Evolutionary conservation across 345 rosid species (phyloP).

Genomic region (Xanthoceras sorbifolium): DNA sequence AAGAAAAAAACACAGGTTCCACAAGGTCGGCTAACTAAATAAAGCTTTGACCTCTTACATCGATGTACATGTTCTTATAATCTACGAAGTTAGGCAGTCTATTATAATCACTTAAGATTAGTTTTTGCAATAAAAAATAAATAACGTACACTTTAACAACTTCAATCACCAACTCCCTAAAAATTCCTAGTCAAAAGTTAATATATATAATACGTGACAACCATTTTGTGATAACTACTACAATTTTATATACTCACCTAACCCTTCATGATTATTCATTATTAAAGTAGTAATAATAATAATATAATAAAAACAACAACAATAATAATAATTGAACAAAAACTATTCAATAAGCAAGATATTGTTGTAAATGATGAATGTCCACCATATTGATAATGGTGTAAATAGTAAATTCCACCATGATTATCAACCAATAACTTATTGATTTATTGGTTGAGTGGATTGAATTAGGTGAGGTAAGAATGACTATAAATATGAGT

Average conservation of each 20-base stretch:
- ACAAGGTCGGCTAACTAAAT: neutral
- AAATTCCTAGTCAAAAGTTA: neutral
- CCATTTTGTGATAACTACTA: slow-evolving; percentile 14
- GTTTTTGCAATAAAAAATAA: neutral
- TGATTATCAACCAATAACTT: too few species aligned
- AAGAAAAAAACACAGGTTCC: neutral
- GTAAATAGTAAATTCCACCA: too few species aligned
- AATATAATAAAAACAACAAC: neutral
- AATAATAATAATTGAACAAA: neutral
- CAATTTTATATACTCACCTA: slow-evolving; percentile 23
- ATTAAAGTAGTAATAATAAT: neutral
- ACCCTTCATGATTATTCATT: slow-evolving; percentile 8
- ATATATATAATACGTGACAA: neutral
- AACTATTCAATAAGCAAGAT: neutral
- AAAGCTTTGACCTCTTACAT: neutral
- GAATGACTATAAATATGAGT: too few species aligned
- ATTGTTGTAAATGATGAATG: too few species aligned
- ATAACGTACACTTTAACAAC: slow-evolving; percentile 14
- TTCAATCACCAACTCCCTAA: slow-evolving; percentile 16
- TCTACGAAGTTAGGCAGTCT: neutral
- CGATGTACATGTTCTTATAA: neutral
- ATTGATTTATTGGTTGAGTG: too few species aligned
- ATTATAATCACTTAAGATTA: neutral
- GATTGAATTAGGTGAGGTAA: too few species aligned
- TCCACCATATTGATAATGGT: too few species aligned